Conservation (phyloP, 208 protist genomes). For the Polymyxa betae region DNA sequence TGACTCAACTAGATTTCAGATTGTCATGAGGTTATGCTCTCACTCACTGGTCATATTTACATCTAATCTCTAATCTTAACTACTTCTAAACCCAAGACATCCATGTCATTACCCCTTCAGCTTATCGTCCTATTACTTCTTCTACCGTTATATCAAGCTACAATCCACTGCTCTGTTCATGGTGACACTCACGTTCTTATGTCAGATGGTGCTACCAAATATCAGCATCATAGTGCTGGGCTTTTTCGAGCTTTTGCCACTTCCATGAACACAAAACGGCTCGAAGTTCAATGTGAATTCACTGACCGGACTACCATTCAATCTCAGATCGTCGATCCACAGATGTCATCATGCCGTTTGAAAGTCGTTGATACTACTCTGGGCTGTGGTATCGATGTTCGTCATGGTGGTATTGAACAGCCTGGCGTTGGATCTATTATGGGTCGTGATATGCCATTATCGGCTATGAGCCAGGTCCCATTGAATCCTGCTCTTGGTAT, state of each 20-base stretch:
- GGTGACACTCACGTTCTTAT: not conserved
- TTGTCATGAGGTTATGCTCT: no score
- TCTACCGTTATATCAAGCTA: no score
- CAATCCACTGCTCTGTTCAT: not conserved
- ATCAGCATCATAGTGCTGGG: not conserved
- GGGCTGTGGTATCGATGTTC: not conserved
- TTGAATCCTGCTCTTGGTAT: not conserved
- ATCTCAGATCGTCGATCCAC: not conserved
- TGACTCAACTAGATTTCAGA: no score
- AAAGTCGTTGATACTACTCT: not conserved
- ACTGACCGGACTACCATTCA: not conserved
- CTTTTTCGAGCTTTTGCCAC: not conserved
- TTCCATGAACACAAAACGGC: not conserved
- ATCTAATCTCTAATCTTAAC: no score
- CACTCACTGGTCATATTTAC: no score
- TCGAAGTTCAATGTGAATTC: not conserved
- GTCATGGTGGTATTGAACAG: not conserved
- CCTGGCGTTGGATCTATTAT: not conserved
- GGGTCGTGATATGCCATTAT: not conserved
- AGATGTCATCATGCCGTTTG: not conserved
- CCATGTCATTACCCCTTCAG: no score
- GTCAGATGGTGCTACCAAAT: not conserved
- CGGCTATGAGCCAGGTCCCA: not conserved
- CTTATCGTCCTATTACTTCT: no score
- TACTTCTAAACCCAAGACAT: no score